phyloP scores from a whole-genome alignment of 768 basidiomycete species.

The Lanmaoa rubissima region DNA sequence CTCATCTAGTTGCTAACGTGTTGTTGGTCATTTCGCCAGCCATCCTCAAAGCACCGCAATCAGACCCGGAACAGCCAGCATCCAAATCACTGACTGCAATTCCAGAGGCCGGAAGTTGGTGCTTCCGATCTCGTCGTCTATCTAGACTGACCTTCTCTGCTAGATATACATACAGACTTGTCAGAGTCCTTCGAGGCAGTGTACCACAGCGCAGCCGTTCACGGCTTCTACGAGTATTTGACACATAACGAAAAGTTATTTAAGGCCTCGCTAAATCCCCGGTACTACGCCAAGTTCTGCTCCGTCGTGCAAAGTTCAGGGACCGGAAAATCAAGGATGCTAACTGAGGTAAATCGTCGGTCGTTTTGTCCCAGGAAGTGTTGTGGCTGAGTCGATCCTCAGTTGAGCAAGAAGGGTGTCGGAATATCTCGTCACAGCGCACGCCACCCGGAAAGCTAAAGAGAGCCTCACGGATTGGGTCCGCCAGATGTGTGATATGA shows the following conservation, averaged over 20 bases:
- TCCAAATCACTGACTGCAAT: too few relatives aligned
- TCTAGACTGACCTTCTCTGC: too few relatives aligned
- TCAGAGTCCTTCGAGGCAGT: background rate
- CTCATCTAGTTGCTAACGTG: too few relatives aligned
- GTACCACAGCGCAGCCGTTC: background rate
- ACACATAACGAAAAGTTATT: constrained; percentile 2
- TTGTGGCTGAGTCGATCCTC: background rate
- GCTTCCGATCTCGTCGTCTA: too few relatives aligned
- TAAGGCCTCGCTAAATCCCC: background rate
- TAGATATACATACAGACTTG: background rate
- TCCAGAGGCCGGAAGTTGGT: too few relatives aligned
- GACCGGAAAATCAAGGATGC: constrained; percentile 4
- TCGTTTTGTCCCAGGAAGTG: background rate
- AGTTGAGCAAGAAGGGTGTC: background rate
- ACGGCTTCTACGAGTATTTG: constrained; percentile 7
- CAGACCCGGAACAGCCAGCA: too few relatives aligned
- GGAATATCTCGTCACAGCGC: background rate
- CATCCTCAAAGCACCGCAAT: background rate
- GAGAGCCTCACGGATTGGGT: background rate
- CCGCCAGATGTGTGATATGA: constrained; percentile 1
- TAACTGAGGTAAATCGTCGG: background rate
- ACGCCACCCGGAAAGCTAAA: background rate
- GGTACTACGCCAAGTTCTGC: constrained; percentile 6
- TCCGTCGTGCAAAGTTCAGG: constrained; percentile 9
- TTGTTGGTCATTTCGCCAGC: too few relatives aligned